Conservation (phyloP, 345 rosid genomes). For the Raphanus raphanistrum region DNA sequence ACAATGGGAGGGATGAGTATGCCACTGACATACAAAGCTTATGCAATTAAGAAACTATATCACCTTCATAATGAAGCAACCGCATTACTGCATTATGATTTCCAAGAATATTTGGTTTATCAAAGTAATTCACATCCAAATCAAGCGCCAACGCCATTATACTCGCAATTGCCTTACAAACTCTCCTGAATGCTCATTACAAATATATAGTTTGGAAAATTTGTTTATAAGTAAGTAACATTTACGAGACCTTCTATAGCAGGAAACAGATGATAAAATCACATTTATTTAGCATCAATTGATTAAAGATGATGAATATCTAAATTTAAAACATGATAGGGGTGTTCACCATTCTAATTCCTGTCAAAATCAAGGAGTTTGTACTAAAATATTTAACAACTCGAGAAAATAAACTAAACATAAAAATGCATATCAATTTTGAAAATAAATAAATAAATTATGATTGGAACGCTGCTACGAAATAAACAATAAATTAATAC, state of each 20-base stretch:
- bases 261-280: neutral
- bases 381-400: neutral
- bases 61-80: conserved; percentile 72
- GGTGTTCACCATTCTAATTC: neutral
- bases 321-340: neutral
- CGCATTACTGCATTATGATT: conserved; percentile 73
- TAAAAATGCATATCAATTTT: neutral
- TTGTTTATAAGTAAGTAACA: no score
- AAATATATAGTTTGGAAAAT: neutral
- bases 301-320: neutral
- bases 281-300: neutral
- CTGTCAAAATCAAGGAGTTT: neutral
- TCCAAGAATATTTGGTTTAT: conserved; percentile 73
- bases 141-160: conserved; percentile 77
- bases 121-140: conserved; percentile 71
- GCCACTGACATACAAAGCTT: neutral
- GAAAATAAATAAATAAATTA: neutral
- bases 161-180: conserved; percentile 61
- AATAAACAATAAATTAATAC: neutral
- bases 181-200: conserved; percentile 43
- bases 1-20: neutral
- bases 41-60: conserved; percentile 26
- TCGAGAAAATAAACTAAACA: neutral
- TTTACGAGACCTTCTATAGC: neutral
- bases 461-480: neutral